Evolutionary conservation across 2,329 filamentous ascomycete species (phyloP).

Genomic region (Aspergillus proliferans): DNA sequence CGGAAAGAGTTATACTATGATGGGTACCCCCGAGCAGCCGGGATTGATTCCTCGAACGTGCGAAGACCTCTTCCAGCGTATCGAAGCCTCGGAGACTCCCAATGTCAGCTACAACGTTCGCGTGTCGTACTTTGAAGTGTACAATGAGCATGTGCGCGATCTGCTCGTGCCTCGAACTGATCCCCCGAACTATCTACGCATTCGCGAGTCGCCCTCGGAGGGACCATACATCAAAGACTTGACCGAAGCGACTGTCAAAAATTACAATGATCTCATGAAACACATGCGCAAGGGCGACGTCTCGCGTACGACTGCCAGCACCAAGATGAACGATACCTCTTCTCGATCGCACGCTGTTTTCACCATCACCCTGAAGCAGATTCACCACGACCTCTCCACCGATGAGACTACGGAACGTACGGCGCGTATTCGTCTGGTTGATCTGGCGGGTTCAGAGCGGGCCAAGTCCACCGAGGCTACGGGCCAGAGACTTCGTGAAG

Average conservation of each 20-base stretch:
- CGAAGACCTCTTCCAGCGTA: conserved; percentile 90
- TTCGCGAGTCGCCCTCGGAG: conserved; percentile 89
- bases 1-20: conserved; percentile 97
- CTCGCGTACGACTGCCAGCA: conserved; percentile 83
- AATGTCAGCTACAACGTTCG: conserved; percentile 96
- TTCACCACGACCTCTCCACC: conserved; percentile 94
- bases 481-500: conserved; percentile 81
- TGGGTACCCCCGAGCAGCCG: conserved; percentile 78
- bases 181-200: conserved; percentile 87
- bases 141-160: conserved; percentile 98
- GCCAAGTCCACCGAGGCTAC: conserved; percentile 95
- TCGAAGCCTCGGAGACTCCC: conserved; percentile 74
- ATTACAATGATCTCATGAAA: conserved; percentile 77
- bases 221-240: conserved; percentile 96
- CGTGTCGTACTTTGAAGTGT: conserved; percentile 98
- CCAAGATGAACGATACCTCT: conserved; percentile 99
- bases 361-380: conserved; percentile 96
- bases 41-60: conserved; percentile 93
- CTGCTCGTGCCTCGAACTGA: conserved; percentile 75
- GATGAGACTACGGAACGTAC: conserved; percentile 95
- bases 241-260: conserved; percentile 86
- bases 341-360: conserved; percentile 96
- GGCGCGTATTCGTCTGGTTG: conserved; percentile 88
- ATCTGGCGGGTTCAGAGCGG: conserved; percentile 88
- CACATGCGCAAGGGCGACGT: conserved; percentile 86